Conservation (phyloP, 78 protist species). For the Paulinella micropora region DNA sequence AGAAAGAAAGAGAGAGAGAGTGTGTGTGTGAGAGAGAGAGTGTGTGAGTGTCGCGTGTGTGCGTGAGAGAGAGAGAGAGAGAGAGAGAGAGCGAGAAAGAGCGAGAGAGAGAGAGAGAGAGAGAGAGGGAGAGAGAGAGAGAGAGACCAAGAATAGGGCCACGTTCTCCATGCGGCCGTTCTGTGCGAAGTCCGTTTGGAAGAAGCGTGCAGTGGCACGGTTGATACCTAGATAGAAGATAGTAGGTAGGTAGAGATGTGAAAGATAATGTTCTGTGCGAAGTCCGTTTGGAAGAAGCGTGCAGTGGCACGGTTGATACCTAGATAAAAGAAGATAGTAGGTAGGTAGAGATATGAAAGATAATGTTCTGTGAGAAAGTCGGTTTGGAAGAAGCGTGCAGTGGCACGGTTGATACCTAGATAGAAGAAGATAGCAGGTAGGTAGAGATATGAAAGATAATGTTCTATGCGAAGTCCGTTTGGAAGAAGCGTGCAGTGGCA, state of each 20-base stretch:
- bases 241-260: too few relatives aligned
- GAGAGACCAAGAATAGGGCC: not conserved
- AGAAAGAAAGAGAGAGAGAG: too few relatives aligned
- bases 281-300: slow-evolving; percentile 86
- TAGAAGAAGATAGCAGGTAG: slow-evolving; percentile 86
- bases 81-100: too few relatives aligned
- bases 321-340: slow-evolving; percentile 99
- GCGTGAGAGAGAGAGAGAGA: too few relatives aligned
- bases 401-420: slow-evolving; percentile 98
- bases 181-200: slow-evolving; percentile 87
- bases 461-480: slow-evolving; percentile 82
- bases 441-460: slow-evolving; percentile 48
- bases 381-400: slow-evolving; percentile 96
- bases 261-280: too few relatives aligned
- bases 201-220: slow-evolving; percentile 98
- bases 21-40: too few relatives aligned
- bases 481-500: slow-evolving; percentile 99
- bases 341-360: too few relatives aligned
- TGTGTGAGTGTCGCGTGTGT: too few relatives aligned
- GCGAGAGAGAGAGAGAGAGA: too few relatives aligned
- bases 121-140: too few relatives aligned
- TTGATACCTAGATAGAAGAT: too few relatives aligned
- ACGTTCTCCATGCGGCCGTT: slow-evolving; percentile 78
- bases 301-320: slow-evolving; percentile 97
- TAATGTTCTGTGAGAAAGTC: too few relatives aligned